These are phyloP conservation scores for Ramalina peruviana DNA, from an alignment of 495 filamentous ascomycete genomes.

Conservation along the genomic window DNA sequence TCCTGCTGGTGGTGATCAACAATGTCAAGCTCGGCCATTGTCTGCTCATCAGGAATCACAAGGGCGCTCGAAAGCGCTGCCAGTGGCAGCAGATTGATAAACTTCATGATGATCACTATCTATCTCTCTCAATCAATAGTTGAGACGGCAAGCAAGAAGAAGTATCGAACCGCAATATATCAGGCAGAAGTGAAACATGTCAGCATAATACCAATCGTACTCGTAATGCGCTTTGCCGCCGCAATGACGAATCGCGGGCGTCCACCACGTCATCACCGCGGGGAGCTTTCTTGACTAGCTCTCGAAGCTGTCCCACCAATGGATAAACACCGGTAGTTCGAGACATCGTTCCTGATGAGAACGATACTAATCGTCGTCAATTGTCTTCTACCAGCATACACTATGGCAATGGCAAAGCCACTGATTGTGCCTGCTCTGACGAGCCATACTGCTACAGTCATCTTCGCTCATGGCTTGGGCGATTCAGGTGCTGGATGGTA, in stretches of 20 bases:
- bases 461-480: constrained; percentile 84
- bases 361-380: neutral
- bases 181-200: neutral
- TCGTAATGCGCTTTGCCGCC: neutral
- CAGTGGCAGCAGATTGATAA: constrained; percentile 36
- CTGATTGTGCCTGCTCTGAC: constrained; percentile 76
- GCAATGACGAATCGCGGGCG: neutral
- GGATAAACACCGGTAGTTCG: too few species aligned
- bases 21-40: constrained; percentile 24
- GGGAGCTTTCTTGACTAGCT: neutral
- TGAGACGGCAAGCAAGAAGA: neutral
- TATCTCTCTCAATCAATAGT: neutral
- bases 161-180: neutral
- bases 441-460: constrained; percentile 86
- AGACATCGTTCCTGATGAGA: neutral
- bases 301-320: neutral
- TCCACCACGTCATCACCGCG: neutral
- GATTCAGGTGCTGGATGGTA: constrained; percentile 70
- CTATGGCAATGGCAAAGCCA: constrained; percentile 38
- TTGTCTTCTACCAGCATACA: neutral
- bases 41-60: constrained; percentile 39
- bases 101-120: constrained; percentile 27
- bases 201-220: neutral
- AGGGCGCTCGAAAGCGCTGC: constrained; percentile 40
- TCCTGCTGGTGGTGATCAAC: constrained; percentile 20